These are phyloP conservation scores for Coniferiporia weirii DNA, from an alignment of 1,284 basidiomycete species.

Conservation along the genomic window DNA sequence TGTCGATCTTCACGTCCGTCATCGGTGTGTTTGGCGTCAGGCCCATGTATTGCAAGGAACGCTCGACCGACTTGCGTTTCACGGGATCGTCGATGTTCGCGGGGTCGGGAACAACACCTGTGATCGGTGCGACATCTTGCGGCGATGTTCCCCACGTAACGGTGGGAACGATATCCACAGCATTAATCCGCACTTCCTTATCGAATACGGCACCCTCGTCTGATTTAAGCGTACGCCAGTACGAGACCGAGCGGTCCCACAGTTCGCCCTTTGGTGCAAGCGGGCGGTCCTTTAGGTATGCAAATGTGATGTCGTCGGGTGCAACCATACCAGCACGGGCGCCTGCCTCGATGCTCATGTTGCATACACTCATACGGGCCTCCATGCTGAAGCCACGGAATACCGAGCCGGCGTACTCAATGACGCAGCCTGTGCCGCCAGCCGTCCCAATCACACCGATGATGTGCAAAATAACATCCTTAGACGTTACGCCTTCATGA, in stretches of 20 bases:
- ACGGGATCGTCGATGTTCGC: slow-evolving; percentile 57
- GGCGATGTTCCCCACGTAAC: slow-evolving; percentile 97
- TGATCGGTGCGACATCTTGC: slow-evolving; percentile 89
- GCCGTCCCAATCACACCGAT: slow-evolving; percentile 94
- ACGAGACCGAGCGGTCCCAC: slow-evolving; percentile 86
- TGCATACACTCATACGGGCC: slow-evolving; percentile 94
- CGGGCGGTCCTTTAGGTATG: slow-evolving; percentile 82
- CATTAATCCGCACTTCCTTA: slow-evolving; percentile 79
- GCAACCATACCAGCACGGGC: slow-evolving; percentile 95
- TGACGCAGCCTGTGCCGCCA: slow-evolving; percentile 88
- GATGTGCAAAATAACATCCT: slow-evolving; percentile 92
- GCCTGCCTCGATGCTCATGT: slow-evolving; percentile 97
- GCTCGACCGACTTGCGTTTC: slow-evolving; percentile 71
- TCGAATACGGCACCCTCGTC: slow-evolving; percentile 92
- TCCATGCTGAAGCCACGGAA: slow-evolving; percentile 93
- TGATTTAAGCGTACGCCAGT: slow-evolving; percentile 84
- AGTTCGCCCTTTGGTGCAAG: slow-evolving; percentile 83
- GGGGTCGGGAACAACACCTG: slow-evolving; percentile 82
- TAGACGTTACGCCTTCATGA: slow-evolving; percentile 84
- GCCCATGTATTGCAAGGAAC: slow-evolving; percentile 90
- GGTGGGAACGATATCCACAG: slow-evolving; percentile 89
- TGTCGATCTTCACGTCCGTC: slow-evolving; percentile 84
- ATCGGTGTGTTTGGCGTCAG: slow-evolving; percentile 78
- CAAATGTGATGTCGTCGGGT: slow-evolving; percentile 77
- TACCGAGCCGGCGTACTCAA: slow-evolving; percentile 90